Evolutionary conservation across 306 rosid species (phyloP).

Genomic region (Morella rubra): DNA sequence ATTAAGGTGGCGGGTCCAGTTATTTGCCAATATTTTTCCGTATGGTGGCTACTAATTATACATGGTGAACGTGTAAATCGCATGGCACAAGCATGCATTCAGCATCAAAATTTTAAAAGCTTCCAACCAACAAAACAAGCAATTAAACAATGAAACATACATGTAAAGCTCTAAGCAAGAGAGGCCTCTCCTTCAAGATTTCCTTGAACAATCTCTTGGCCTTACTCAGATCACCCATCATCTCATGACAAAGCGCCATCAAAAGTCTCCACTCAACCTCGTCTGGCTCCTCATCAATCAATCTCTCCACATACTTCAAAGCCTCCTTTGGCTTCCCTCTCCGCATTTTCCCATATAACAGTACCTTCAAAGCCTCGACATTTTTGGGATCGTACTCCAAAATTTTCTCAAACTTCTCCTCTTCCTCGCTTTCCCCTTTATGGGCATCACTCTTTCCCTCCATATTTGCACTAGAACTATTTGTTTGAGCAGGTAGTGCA

Average conservation of each 20-base stretch:
- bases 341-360: slow-evolving; percentile 69
- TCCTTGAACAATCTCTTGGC: slow-evolving; percentile 67
- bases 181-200: slow-evolving; percentile 67
- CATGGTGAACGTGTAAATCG: not conserved
- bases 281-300: slow-evolving; percentile 64
- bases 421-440: slow-evolving; percentile 45
- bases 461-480: slow-evolving; percentile 30
- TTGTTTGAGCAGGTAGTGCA: slow-evolving; percentile 52
- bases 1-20: not conserved
- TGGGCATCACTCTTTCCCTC: slow-evolving; percentile 37
- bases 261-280: slow-evolving; percentile 89
- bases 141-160: slow-evolving; percentile 46
- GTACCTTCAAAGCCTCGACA: slow-evolving; percentile 72
- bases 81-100: not conserved
- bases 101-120: slow-evolving; percentile 10
- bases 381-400: slow-evolving; percentile 66
- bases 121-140: not conserved
- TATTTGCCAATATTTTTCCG: not conserved
- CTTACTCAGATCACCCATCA: slow-evolving; percentile 55
- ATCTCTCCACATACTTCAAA: slow-evolving; percentile 66
- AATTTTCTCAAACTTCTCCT: slow-evolving; percentile 51
- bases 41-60: not conserved
- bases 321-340: slow-evolving; percentile 72
- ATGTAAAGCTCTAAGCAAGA: slow-evolving; percentile 82
- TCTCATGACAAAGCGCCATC: slow-evolving; percentile 76